Base-by-base conservation (phyloP, 2,329 filamentous ascomycete species). In the Fusarium incarnatum region DNA sequence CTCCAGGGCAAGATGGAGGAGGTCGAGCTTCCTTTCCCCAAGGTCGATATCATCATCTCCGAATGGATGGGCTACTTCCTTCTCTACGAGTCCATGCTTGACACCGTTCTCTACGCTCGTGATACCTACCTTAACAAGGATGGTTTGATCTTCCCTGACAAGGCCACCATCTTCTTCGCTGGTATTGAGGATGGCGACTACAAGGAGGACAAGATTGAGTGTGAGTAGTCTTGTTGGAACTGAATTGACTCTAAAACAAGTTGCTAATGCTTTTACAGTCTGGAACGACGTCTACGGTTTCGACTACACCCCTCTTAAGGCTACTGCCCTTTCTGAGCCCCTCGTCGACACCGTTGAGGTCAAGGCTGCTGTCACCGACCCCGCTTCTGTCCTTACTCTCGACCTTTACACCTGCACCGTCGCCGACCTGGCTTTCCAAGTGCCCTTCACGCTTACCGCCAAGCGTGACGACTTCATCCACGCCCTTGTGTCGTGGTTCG, bases 41-140 rank as follows among this genome's bases (percentile, higher is more conserved):
- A 98, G 83, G 96, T 99, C 72, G 96, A 99, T 79, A 99, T 99
- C 80, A 99, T 99, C 84, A 97, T 99, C 81, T 98, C 95, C 3
- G 96, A 99, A 86, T 99, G 96, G 96, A 99, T 99, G 96, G 96
- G 96, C 34, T 99, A 99, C 85, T 98, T 98, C 86, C 85, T 99
- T 56, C 90, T 99, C 67, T 99, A 99, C 83, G 96, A 99, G 89
- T 93, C 89, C 88, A 99, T 99, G 96, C 83, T 99, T 78, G 96
- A 99, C 84, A 99, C 96, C 32, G 96, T 99, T 53, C 88, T 99
- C 64, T 98, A 98, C 79, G 96, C 96, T 27, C 91, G 96, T 76
- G 96, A 99, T 87, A 92, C 87, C 80, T 99, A 97, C 82, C 90
- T 99, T 66, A 86, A 85, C 70, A 91, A 92, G 79, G 92, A 92